phyloP scores from a whole-genome alignment of 164 flowering plant genomes.

The Tinospora cordifolia region DNA sequence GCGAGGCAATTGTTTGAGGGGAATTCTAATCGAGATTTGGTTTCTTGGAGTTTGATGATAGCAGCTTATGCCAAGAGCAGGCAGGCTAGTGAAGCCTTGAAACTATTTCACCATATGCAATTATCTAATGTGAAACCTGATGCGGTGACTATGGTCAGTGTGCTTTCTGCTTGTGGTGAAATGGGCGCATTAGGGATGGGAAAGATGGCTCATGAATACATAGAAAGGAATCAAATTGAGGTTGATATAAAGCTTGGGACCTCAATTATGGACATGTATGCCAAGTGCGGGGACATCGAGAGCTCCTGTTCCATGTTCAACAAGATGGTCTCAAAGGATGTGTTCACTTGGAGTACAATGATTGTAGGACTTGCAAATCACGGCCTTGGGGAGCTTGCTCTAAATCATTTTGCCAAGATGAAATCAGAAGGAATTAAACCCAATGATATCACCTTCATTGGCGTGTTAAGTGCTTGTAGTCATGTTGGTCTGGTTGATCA shows the following conservation, averaged over 20 bases:
- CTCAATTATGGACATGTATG: slow-evolving; percentile 36
- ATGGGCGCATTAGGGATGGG: slow-evolving; percentile 33
- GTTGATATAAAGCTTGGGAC: slow-evolving; percentile 33
- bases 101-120: slow-evolving; percentile 30
- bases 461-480: slow-evolving; percentile 28
- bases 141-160: slow-evolving; percentile 27
- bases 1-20: slow-evolving; percentile 27
- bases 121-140: slow-evolving; percentile 23
- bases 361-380: slow-evolving; percentile 34
- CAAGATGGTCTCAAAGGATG: slow-evolving; percentile 24
- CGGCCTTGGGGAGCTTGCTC: slow-evolving; percentile 25
- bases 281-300: slow-evolving; percentile 33
- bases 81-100: slow-evolving; percentile 25
- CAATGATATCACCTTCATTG: slow-evolving; percentile 28
- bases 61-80: slow-evolving; percentile 20
- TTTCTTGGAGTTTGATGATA: slow-evolving; percentile 35
- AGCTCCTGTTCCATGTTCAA: slow-evolving; percentile 22
- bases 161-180: slow-evolving; percentile 31
- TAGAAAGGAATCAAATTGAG: slow-evolving; percentile 21
- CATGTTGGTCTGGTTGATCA: slow-evolving; percentile 27
- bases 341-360: slow-evolving; percentile 28
- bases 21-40: slow-evolving; percentile 18
- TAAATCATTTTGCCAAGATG: slow-evolving; percentile 30
- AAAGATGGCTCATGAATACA: slow-evolving; percentile 27
- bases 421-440: slow-evolving; percentile 21